These are phyloP conservation scores for Bruguiera sexangula DNA, from an alignment of 345 rosid species.

Conservation along the genomic window DNA sequence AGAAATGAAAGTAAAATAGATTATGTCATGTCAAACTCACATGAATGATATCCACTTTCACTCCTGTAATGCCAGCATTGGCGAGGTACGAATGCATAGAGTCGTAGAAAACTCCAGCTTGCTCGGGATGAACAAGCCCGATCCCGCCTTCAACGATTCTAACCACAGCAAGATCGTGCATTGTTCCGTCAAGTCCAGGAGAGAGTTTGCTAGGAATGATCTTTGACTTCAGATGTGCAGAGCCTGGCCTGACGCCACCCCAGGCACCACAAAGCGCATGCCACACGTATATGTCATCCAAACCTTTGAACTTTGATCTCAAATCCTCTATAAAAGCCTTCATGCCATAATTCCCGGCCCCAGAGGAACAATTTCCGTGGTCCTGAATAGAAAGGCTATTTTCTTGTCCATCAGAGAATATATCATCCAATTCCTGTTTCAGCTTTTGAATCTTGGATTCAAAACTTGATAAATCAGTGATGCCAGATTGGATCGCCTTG, in stretches of 20 bases:
- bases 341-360: conserved; percentile 39
- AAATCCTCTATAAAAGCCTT: conserved; percentile 62
- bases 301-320: conserved; percentile 52
- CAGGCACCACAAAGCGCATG: conserved; percentile 89
- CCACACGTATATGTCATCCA: conserved; percentile 80
- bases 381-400: background rate
- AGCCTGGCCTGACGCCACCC: conserved; percentile 77
- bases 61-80: conserved; percentile 62
- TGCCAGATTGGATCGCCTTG: conserved; percentile 42
- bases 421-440: conserved; percentile 47
- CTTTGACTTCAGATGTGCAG: conserved; percentile 48
- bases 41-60: conserved; percentile 81
- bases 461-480: conserved; percentile 25
- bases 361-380: conserved; percentile 25
- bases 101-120: conserved; percentile 60
- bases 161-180: conserved; percentile 78
- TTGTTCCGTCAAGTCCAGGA: conserved; percentile 55
- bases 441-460: conserved; percentile 40
- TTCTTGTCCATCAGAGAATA: conserved; percentile 35
- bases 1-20: background rate
- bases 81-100: conserved; percentile 86
- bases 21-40: conserved; percentile 34
- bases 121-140: conserved; percentile 69
- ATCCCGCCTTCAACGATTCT: conserved; percentile 69
- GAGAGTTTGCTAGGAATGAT: conserved; percentile 43